These are phyloP conservation scores for Thermothielavioides terrestris DNA, from an alignment of 495 filamentous ascomycete species.

Conservation along the genomic window DNA sequence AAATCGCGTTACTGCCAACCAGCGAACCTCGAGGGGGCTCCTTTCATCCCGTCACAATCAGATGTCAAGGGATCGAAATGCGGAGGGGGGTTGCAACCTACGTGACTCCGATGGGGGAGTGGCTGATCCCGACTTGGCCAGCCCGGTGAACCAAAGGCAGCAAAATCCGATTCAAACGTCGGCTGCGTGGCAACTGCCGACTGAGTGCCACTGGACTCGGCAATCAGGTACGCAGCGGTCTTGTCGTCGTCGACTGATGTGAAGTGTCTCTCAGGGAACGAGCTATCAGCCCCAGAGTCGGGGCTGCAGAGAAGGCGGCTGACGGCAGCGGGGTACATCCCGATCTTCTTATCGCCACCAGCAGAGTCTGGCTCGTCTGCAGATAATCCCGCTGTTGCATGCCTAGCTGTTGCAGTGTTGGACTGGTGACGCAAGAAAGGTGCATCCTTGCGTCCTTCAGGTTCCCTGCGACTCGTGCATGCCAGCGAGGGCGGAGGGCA, in stretches of 20 bases:
- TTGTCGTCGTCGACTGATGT: slow-evolving; percentile 7
- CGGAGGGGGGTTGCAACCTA: not conserved
- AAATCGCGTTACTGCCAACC: not conserved
- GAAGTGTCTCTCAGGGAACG: slow-evolving; percentile 22
- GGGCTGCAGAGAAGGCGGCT: slow-evolving; percentile 8
- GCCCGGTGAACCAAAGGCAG: not conserved
- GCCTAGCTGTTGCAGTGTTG: not conserved
- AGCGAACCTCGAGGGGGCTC: not conserved
- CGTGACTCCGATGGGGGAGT: not conserved
- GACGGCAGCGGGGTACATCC: slow-evolving; percentile 14
- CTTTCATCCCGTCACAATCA: not conserved
- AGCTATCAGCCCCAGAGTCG: slow-evolving; percentile 12
- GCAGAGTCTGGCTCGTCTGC: not conserved
- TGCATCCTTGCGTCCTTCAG: slow-evolving; percentile 7
- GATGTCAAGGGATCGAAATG: not conserved
- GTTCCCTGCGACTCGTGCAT: not conserved
- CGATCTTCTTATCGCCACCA: not conserved
- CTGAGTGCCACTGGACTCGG: slow-evolving; percentile 1
- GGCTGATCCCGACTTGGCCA: slow-evolving; percentile 2
- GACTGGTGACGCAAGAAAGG: slow-evolving; percentile 7
- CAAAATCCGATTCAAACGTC: not conserved
- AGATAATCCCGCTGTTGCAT: not conserved
- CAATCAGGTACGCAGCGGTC: not conserved
- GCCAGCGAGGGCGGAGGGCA: not conserved
- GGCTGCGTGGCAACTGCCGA: not conserved